A percentile compares a stretch with the other conserved stretches of the same genome.
Evolutionary conservation across 345 rosid species (phyloP).

Genomic region (Euphorbia tirucalli): DNA sequence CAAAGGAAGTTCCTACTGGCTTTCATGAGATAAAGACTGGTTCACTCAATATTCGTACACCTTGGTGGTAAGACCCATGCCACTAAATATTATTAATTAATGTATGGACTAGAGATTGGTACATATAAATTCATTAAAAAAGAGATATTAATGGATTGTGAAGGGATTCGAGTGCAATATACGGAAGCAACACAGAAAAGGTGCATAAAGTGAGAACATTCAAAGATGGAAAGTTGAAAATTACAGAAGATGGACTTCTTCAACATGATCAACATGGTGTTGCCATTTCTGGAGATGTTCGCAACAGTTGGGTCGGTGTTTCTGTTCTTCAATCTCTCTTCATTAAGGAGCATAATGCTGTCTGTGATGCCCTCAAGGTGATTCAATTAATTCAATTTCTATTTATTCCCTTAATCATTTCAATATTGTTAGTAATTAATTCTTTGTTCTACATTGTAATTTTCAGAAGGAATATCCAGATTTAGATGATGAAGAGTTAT

Average conservation of each 20-base stretch:
- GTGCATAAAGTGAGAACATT: slow-evolving; percentile 43
- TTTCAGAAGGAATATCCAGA: slow-evolving; percentile 35
- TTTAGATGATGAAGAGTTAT: slow-evolving; percentile 50
- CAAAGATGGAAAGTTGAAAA: slow-evolving; percentile 53
- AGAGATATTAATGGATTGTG: neutral
- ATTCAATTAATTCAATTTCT: no score
- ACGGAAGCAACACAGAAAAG: slow-evolving; percentile 40
- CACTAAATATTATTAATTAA: no score
- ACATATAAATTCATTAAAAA: no score
- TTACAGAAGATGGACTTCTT: slow-evolving; percentile 46
- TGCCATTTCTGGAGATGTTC: slow-evolving; percentile 46
- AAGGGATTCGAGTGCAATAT: slow-evolving; percentile 62
- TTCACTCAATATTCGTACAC: slow-evolving; percentile 40
- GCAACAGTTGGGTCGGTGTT: slow-evolving; percentile 56
- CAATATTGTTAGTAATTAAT: no score
- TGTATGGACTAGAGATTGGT: no score
- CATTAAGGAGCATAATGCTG: slow-evolving; percentile 49
- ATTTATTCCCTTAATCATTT: no score
- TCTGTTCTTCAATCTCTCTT: slow-evolving; percentile 54
- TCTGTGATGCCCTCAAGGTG: slow-evolving; percentile 49
- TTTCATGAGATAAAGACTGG: slow-evolving; percentile 45
- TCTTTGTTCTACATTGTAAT: neutral
- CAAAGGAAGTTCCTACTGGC: slow-evolving; percentile 51
- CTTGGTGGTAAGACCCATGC: slow-evolving; percentile 51
- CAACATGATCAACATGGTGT: slow-evolving; percentile 37